Evolutionary conservation across 768 basidiomycete species (phyloP), one percentile per base, ranked within the genome.

Genomic region (Ephemerocybe angulata): DNA sequence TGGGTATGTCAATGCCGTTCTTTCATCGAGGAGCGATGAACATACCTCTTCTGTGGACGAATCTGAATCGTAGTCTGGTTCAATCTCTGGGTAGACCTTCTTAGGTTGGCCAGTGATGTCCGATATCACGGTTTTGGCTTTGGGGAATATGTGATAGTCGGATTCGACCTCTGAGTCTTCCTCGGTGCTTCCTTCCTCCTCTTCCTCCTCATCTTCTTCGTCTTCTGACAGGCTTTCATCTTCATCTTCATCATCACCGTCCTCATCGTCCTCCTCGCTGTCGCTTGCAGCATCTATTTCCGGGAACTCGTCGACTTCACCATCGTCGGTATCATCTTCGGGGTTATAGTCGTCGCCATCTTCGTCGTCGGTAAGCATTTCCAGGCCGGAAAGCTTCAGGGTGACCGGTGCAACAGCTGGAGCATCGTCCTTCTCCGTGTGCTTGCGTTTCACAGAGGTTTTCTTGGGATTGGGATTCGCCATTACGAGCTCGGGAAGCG

Each of bases 11-110:
- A 49, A 27, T 24, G 37, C 17, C 8, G 25, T 21, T 41, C 19
- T 4, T 19, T 5, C 15, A 24, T 22, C n/a, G 13, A 15, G 13
- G 22, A 31, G 25, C 30, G 29, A 43, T 19, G 47, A 24, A 71
- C 89, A 61, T 67, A 93, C 92, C 59, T 95, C 90, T 78, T 95
- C 93, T 2, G 90, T 94, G 4, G 90, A 92, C 5, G 90, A 92
- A 70, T 95, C 93, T 2, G 88, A 91, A 65, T 92, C 91, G 65
- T 95, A 95, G 54, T 89, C 86, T 10, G 93, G 88, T 60, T 92
- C 91, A 65, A 94, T 94, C 63, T 90, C 87, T 42, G 90, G 90
- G 66, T 89, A 93, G 35, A 92, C 84, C 56, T 78, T 80, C 76
- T 91, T 93, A 54, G 79, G 84, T 58, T 86, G 83, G n/a, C 90